phyloP scores from a whole-genome alignment of 768 basidiomycete genomes.

The Tricholoma matsutake region DNA sequence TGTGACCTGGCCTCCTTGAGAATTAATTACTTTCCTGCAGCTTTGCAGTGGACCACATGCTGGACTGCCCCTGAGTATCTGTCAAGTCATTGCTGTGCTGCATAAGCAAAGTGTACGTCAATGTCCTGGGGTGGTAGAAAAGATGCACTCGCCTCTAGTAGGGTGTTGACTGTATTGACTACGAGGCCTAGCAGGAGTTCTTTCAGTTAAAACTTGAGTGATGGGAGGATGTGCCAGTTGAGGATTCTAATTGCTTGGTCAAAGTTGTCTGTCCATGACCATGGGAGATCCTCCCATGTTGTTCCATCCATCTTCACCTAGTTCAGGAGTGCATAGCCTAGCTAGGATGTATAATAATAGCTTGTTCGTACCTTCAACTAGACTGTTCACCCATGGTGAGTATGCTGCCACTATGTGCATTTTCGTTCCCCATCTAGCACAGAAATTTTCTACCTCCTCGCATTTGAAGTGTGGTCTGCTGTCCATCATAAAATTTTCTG shows the following conservation, averaged over 20 bases:
- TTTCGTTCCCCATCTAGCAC: slow-evolving; percentile 15
- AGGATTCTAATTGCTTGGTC: slow-evolving; percentile 22
- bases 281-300: slow-evolving; percentile 17
- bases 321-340: slow-evolving; percentile 28
- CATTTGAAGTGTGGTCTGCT: slow-evolving; percentile 1
- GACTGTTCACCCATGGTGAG: slow-evolving; percentile 29
- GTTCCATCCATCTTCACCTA: slow-evolving; percentile 13
- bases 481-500: slow-evolving; percentile 31
- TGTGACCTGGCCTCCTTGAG: slow-evolving; percentile 15
- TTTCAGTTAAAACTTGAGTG: slow-evolving; percentile 22
- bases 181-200: slow-evolving; percentile 30
- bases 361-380: slow-evolving; percentile 31
- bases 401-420: slow-evolving; percentile 1
- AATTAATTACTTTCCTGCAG: slow-evolving; percentile 11
- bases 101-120: slow-evolving; percentile 22
- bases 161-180: slow-evolving; percentile 23
- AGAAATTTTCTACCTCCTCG: slow-evolving; percentile 25
- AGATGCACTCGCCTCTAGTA: background rate
- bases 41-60: slow-evolving; percentile 23
- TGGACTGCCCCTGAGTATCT: slow-evolving; percentile 21
- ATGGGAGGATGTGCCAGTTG: slow-evolving; percentile 23
- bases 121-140: slow-evolving; percentile 7
- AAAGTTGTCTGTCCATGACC: slow-evolving; percentile 31
- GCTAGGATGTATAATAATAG: slow-evolving; percentile 24
- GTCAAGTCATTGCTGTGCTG: slow-evolving; percentile 27